A percentile compares a stretch with the other conserved stretches of the same genome.
phyloP scores from a whole-genome alignment of 352 stramenopile species.

The Phytophthora chlamydospora region DNA sequence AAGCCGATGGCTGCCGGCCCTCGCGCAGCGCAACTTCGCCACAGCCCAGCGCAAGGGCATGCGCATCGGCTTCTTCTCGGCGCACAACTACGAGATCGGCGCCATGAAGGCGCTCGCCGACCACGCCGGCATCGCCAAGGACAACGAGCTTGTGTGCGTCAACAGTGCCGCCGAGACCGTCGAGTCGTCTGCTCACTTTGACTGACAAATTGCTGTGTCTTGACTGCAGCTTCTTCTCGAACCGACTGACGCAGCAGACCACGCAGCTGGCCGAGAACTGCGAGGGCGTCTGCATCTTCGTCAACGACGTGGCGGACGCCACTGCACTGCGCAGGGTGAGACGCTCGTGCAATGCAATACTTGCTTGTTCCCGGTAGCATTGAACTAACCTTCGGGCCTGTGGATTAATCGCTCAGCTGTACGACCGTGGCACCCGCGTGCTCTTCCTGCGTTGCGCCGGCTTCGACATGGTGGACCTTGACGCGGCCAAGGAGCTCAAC shows the following conservation, averaged over 20 bases:
- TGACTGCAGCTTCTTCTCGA: slow-evolving; percentile 57
- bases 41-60: slow-evolving; percentile 37
- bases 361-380: background rate
- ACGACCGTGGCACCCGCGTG: slow-evolving; percentile 55
- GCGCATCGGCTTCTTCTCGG: slow-evolving; percentile 78
- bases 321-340: slow-evolving; percentile 55
- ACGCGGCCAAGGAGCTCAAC: slow-evolving; percentile 45
- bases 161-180: background rate
- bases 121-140: slow-evolving; percentile 39
- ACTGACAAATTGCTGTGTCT: background rate
- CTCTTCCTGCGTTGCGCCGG: slow-evolving; percentile 76
- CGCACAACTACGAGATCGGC: slow-evolving; percentile 68
- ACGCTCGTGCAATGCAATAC: background rate
- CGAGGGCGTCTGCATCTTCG: slow-evolving; percentile 77
- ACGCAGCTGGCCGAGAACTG: slow-evolving; percentile 57
- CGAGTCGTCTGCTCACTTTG: background rate
- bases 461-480: slow-evolving; percentile 66
- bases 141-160: slow-evolving; percentile 58
- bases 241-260: slow-evolving; percentile 57
- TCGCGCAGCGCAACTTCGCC: slow-evolving; percentile 21
- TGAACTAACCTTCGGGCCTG: background rate
- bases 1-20: slow-evolving; percentile 16
- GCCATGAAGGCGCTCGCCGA: slow-evolving; percentile 49
- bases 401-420: slow-evolving; percentile 25
- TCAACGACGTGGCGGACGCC: slow-evolving; percentile 78